phyloP scores from a whole-genome alignment of 208 protist genomes.

The Leishmania aethiopica region DNA sequence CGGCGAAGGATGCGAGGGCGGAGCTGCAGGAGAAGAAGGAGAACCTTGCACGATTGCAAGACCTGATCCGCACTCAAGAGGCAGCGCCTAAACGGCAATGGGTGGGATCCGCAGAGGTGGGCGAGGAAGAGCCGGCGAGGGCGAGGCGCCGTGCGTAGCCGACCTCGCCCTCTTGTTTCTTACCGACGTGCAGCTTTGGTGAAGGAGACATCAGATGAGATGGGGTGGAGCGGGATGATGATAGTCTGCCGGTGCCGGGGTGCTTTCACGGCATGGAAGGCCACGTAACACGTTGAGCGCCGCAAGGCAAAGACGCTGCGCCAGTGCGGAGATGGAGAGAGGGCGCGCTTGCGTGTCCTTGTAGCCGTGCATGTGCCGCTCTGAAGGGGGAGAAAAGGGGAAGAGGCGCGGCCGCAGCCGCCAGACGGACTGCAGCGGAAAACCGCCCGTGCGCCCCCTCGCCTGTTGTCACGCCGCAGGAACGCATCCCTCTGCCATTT shows the following conservation, averaged over 20 bases:
- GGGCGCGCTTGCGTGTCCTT: background rate
- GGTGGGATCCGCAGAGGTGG: background rate
- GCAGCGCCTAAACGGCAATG: background rate
- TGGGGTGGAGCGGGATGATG: background rate
- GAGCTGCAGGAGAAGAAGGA: conserved; percentile 42
- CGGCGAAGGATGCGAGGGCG: conserved; percentile 29
- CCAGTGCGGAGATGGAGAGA: background rate
- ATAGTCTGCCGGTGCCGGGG: background rate
- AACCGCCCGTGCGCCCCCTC: background rate
- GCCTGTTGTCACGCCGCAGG: background rate
- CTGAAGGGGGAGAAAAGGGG: background rate
- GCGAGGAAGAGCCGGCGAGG: conserved; percentile 1
- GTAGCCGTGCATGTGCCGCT: background rate
- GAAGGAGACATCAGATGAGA: background rate
- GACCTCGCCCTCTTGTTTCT: background rate
- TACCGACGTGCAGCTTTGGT: background rate
- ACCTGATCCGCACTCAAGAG: conserved; percentile 9
- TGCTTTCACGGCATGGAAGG: background rate
- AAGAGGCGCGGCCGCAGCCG: background rate
- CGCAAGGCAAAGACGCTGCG: background rate
- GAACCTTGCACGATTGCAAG: conserved; percentile 27
- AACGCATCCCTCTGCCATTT: background rate
- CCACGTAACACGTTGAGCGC: background rate
- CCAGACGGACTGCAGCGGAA: background rate
- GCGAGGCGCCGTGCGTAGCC: conserved; percentile 2